Evolutionary conservation across 2,329 filamentous ascomycete genomes (phyloP).

Genomic region (Waltergamsia citrina): DNA sequence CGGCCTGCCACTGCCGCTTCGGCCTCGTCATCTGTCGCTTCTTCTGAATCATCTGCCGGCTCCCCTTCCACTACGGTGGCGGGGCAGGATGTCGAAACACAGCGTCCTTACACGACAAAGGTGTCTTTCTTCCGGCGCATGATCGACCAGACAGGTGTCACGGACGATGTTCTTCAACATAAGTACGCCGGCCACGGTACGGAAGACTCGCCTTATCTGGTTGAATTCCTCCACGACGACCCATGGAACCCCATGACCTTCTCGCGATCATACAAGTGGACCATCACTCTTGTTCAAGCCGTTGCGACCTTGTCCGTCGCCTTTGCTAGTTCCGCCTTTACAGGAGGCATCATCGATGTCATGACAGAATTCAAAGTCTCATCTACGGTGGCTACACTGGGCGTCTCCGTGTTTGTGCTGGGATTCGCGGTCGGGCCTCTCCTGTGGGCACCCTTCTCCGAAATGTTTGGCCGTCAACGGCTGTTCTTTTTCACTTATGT

Average conservation of each 20-base stretch:
- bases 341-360: constrained; percentile 45
- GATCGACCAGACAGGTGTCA: constrained; percentile 48
- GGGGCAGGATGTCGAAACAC: constrained; percentile 32
- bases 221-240: constrained; percentile 59
- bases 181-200: constrained; percentile 54
- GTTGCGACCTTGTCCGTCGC: constrained; percentile 59
- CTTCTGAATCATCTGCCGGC: no score
- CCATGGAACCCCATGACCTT: constrained; percentile 58
- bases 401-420: constrained; percentile 54
- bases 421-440: constrained; percentile 54
- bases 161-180: constrained; percentile 43
- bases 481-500: constrained; percentile 51
- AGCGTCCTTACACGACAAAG: constrained; percentile 15
- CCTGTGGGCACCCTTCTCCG: constrained; percentile 57
- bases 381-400: constrained; percentile 45
- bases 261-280: constrained; percentile 50
- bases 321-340: constrained; percentile 61
- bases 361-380: constrained; percentile 42
- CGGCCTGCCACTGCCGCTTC: neutral
- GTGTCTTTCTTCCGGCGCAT: constrained; percentile 42
- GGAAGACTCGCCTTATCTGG: constrained; percentile 54
- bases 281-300: constrained; percentile 52
- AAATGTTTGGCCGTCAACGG: constrained; percentile 51
- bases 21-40: neutral
- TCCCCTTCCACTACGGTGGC: constrained; percentile 20